A percentile compares a stretch with the other conserved stretches of the same genome.
Conservation (phyloP, 495 filamentous ascomycete species). For the Elasticomyces elasticus region DNA sequence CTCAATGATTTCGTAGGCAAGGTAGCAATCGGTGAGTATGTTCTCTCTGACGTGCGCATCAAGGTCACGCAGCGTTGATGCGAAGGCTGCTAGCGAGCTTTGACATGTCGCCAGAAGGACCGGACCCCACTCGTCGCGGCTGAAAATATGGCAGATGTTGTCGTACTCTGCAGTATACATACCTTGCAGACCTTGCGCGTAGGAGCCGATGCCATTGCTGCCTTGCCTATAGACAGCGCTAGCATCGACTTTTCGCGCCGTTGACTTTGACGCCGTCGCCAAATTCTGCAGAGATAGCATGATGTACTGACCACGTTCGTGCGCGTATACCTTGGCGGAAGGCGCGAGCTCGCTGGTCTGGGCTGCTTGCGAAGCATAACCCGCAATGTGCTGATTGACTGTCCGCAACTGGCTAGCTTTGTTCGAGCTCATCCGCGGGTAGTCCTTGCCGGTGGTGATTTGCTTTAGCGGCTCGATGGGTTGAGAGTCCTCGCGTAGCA, state of each 20-base stretch:
- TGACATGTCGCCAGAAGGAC: constrained; percentile 70
- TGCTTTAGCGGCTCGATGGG: constrained; percentile 84
- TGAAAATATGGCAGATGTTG: constrained; percentile 74
- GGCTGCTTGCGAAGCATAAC: constrained; percentile 42
- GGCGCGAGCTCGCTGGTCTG: constrained; percentile 40
- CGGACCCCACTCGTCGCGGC: constrained; percentile 68
- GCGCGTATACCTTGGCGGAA: constrained; percentile 70
- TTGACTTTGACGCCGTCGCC: constrained; percentile 77
- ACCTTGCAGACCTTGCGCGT: constrained; percentile 75
- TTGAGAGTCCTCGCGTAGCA: constrained; percentile 60
- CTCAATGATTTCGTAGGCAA: constrained; percentile 93
- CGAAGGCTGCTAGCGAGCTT: constrained; percentile 64
- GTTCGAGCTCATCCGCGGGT: constrained; percentile 51
- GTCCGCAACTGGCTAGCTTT: constrained; percentile 47
- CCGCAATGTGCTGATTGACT: constrained; percentile 48
- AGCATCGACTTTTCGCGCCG: constrained; percentile 64
- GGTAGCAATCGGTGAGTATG: constrained; percentile 84
- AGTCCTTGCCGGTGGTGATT: constrained; percentile 68
- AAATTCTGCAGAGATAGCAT: constrained; percentile 69
- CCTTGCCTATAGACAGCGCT: constrained; percentile 80
- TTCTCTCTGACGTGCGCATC: constrained; percentile 81
- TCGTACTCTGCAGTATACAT: constrained; percentile 82
- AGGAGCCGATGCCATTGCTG: constrained; percentile 87
- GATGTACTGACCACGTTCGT: constrained; percentile 77
- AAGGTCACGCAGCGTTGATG: constrained; percentile 76